A percentile compares a stretch with the other conserved stretches of the same genome.
These are phyloP conservation scores for Candida manassasensis DNA, from an alignment of 805 yeast species.

Conservation along the genomic window DNA sequence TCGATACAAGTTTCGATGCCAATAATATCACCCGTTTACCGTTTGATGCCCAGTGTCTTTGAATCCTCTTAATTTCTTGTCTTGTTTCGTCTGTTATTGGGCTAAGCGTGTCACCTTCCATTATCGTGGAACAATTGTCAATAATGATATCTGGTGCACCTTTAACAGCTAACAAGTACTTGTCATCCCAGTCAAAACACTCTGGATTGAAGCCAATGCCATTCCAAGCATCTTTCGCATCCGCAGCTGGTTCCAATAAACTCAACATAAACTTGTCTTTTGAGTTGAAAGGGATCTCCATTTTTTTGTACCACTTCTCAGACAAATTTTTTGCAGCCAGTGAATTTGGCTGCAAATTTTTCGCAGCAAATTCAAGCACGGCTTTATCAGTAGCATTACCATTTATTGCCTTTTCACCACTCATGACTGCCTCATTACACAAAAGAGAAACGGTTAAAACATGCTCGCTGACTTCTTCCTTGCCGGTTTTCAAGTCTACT, in stretches of 20 bases:
- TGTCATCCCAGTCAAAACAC: slow-evolving; percentile 7
- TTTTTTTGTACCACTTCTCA: slow-evolving; percentile 18
- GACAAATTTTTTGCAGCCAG: slow-evolving; percentile 1
- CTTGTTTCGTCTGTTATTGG: slow-evolving; percentile 13
- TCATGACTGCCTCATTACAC: slow-evolving; percentile 33
- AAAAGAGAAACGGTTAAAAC: slow-evolving; percentile 19
- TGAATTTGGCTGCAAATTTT: slow-evolving; percentile 3
- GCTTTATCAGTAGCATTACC: slow-evolving; percentile 51
- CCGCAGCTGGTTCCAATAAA: slow-evolving; percentile 14
- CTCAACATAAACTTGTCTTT: slow-evolving; percentile 43
- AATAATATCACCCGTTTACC: slow-evolving; percentile 34
- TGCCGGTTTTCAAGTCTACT: slow-evolving; percentile 9
- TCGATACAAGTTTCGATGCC: slow-evolving; percentile 20
- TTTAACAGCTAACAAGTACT: slow-evolving; percentile 28
- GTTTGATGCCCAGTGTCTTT: slow-evolving; percentile 29
- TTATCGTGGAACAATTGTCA: slow-evolving; percentile 19
- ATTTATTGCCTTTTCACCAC: slow-evolving; percentile 12
- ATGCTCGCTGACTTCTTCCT: slow-evolving; percentile 11
- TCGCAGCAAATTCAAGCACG: slow-evolving; percentile 31
- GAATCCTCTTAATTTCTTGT: slow-evolving; percentile 19
- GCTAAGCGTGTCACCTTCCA: slow-evolving; percentile 14
- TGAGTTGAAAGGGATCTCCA: slow-evolving; percentile 40
- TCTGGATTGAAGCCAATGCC: slow-evolving; percentile 10
- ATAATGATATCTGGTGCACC: slow-evolving; percentile 46
- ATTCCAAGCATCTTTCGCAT: slow-evolving; percentile 7